Evolutionary conservation across 129 eudicot species (phyloP), one percentile per base, ranked within the genome.

Genomic region (Flaveria brownii): DNA sequence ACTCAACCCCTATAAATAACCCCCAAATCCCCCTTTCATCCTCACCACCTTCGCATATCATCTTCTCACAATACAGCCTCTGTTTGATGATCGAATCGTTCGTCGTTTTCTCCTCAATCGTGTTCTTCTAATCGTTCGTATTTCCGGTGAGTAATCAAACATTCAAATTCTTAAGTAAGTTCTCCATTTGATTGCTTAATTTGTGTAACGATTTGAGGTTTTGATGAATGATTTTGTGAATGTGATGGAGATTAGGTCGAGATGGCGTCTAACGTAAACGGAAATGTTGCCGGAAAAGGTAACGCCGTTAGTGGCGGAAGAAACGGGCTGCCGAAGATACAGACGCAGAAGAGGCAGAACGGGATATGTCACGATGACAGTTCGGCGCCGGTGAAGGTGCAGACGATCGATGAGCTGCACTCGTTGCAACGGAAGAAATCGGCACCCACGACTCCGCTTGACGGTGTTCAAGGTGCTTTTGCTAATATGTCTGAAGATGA

Each of bases 341-440:
- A 84, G 25, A 90, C 96, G 25, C 68, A 73, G 43, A 79, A 82
- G 71, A 80, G 76, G 22, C 79, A 74, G 56, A 62, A 49, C 70
- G 92, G 70, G 5, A 60, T 90, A 23, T 87, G 96, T 67, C 90
- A 81, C 62, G 96, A 90, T 15, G 96, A 87, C 70, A 82, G 87
- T 7, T 74, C 90, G 12, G 59, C 88, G 26, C 80, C 96, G 60
- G 87, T 90, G 75, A 90, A 84, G 78, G 96, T 88, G 0, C 88
- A 87, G 79, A 90, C 92, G 2, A 90, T 90, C 23, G 96, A 90
- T 46, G 92, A 90, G 70, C 85, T 90, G 65, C 96, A 87, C 74
- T 87, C 90, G 16, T 88, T 90, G 2, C 96, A 90, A 82, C 84
- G 17, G 78, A 90, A 90, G 88, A 90, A 81, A 55, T 87, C 96